Evolutionary conservation across 2,329 filamentous ascomycete genomes (phyloP), one percentile per base, ranked within the genome.

Genomic region (Claviceps sp.): DNA sequence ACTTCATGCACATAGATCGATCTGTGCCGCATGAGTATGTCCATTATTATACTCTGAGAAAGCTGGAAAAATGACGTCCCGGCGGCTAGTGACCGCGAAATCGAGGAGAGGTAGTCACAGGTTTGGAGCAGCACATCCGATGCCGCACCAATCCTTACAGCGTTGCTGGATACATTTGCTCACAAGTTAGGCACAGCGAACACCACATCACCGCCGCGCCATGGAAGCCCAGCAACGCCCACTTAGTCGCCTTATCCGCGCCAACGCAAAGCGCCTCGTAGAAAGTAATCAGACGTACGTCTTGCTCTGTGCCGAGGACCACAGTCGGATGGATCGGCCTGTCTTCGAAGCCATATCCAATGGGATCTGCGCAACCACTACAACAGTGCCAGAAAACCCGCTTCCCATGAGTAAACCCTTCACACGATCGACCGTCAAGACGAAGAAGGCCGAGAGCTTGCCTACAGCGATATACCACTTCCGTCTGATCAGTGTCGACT

Each of bases 401-500:
- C 30, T 2, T 14, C 16, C 39, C 17, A 38, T 17, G 47, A 47
- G 16, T 39, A 39, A 13, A 50, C 26, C 5, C 44, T 40, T 30
- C 51, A 51, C 45, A 48, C 22, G 37, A 26, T 52, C 4, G 52
- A 56, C 11, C 54, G 54, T 41, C 61, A 62, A 55, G 57, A 60
- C 7, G 17, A 14, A 17, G 68, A 71, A 54, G 65, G 63, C 40
- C 55, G 61, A 26, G 64, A 65, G 10, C 61, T 71, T 17, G 69
- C 69, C 1, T 60, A 59, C 22, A 67, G 65, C 53, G 56, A 59
- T 41, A 55, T 66, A n/a, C 59, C 61, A n/a, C 61, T 71, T 2
- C 69, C 70, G 2, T 62, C 65, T 37, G 70, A 73, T 54, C 54
- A 59, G 39, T 58, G 56, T 14, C 61, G 63, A 14, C 63, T 67